phyloP scores from a whole-genome alignment of 495 filamentous ascomycete genomes.

The Podospora pseudopauciseta region DNA sequence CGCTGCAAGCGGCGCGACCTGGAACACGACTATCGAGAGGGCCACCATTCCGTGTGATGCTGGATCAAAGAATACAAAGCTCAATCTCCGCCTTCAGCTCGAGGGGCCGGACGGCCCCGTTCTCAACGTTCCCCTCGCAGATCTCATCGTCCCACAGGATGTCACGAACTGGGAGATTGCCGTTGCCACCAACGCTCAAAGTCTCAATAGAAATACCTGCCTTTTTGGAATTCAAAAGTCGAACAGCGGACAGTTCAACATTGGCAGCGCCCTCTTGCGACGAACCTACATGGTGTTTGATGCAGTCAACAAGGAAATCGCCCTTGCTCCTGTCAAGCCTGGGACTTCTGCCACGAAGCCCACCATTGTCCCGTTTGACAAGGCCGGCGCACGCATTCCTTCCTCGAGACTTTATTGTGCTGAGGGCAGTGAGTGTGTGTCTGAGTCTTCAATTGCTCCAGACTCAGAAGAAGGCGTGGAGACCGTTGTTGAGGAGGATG shows the following conservation, averaged over 20 bases:
- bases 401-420: conserved; percentile 12
- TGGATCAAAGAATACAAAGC: background rate
- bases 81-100: conserved; percentile 3
- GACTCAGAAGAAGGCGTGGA: background rate
- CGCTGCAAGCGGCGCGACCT: conserved; percentile 2
- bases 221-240: conserved; percentile 9
- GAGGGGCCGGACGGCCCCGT: conserved; percentile 5
- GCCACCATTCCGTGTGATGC: conserved; percentile 7
- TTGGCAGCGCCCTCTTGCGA: conserved; percentile 6
- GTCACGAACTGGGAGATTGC: conserved; percentile 4
- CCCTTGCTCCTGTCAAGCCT: conserved; percentile 2
- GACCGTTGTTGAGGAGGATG: background rate
- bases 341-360: background rate
- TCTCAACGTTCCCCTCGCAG: conserved; percentile 8
- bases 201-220: conserved; percentile 1
- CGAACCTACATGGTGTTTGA: conserved; percentile 12
- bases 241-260: background rate
- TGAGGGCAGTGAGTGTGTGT: background rate
- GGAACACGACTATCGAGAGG: background rate
- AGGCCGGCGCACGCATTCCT: conserved; percentile 14
- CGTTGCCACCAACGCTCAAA: background rate
- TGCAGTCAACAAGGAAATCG: conserved; percentile 5
- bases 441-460: background rate
- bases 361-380: conserved; percentile 12
- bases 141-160: background rate